Evolutionary conservation across 2,329 filamentous ascomycete genomes (phyloP).

Genomic region (Aspergillus fischeri): DNA sequence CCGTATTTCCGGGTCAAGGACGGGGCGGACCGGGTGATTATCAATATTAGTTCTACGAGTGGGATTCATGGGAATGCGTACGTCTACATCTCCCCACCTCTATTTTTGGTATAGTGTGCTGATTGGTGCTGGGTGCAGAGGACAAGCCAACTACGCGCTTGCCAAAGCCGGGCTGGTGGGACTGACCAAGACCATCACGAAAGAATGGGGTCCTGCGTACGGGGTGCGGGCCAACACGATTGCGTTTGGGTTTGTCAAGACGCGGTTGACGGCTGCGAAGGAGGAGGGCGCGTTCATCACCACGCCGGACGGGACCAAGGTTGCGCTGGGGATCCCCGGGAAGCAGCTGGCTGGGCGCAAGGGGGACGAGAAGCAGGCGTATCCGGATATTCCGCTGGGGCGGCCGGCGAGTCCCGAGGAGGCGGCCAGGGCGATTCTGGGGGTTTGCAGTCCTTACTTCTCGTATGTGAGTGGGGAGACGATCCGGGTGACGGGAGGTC

Average conservation of each 20-base stretch:
- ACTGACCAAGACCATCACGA: constrained; percentile 83
- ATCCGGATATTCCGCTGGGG: constrained; percentile 72
- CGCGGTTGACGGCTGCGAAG: constrained; percentile 76
- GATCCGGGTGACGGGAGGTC: constrained; percentile 77
- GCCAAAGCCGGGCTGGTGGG: constrained; percentile 82
- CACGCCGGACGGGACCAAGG: constrained; percentile 70
- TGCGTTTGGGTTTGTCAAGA: constrained; percentile 78
- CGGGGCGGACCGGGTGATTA: constrained; percentile 69
- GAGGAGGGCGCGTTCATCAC: constrained; percentile 77
- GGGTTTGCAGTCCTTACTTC: constrained; percentile 75
- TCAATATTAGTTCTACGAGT: constrained; percentile 80
- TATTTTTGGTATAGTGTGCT: not conserved
- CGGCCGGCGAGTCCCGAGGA: constrained; percentile 74
- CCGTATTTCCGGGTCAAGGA: constrained; percentile 87
- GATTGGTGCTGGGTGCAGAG: constrained; percentile 31
- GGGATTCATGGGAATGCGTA: constrained; percentile 77
- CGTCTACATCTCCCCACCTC: constrained; percentile 3
- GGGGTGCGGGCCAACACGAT: constrained; percentile 80
- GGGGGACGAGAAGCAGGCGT: constrained; percentile 37
- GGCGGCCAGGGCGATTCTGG: constrained; percentile 72
- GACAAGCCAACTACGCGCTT: constrained; percentile 84
- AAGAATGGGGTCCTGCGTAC: constrained; percentile 83
- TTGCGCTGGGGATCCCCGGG: constrained; percentile 68
- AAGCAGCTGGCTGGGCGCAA: constrained; percentile 45
- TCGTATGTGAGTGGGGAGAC: constrained; percentile 84